These are phyloP conservation scores for Aurantiochytrium sp. DNA, from an alignment of 108 stramenopile genomes.

Conservation along the genomic window DNA sequence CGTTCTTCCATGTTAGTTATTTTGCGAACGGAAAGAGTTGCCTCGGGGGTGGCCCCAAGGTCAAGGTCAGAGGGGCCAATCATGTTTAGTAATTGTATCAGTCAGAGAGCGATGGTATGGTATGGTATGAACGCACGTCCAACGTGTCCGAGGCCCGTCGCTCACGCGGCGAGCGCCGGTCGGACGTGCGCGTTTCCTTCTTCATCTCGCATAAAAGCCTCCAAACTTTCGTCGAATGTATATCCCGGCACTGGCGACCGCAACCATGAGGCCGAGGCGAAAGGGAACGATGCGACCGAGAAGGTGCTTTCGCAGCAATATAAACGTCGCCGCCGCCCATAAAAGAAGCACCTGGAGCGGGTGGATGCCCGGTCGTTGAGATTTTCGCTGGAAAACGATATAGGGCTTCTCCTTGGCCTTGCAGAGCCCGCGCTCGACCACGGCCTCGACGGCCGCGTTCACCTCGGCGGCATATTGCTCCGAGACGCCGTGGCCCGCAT, in stretches of 20 bases:
- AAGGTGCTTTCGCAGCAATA: neutral
- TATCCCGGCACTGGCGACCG: neutral
- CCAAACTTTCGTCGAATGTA: neutral
- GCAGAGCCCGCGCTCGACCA: neutral
- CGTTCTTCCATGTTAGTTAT: no score
- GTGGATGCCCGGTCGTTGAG: neutral
- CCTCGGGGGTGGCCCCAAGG: no score
- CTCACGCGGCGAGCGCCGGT: no score
- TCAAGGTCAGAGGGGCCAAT: no score
- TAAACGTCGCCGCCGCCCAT: neutral
- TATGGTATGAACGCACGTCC: no score
- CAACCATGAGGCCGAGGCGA: neutral
- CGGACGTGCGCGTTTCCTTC: no score
- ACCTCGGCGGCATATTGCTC: neutral
- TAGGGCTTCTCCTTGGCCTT: neutral
- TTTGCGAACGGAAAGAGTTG: no score
- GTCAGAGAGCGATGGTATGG: no score
- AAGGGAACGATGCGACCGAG: neutral
- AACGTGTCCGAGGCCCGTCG: no score
- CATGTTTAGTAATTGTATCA: no score
- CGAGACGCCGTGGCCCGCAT: slow-evolving; percentile 15
- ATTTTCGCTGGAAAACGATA: neutral
- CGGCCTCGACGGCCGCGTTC: neutral
- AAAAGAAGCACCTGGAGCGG: neutral
- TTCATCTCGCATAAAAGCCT: neutral